Evolutionary conservation across 768 basidiomycete species (phyloP).

Genomic region (Trametes cubensis): DNA sequence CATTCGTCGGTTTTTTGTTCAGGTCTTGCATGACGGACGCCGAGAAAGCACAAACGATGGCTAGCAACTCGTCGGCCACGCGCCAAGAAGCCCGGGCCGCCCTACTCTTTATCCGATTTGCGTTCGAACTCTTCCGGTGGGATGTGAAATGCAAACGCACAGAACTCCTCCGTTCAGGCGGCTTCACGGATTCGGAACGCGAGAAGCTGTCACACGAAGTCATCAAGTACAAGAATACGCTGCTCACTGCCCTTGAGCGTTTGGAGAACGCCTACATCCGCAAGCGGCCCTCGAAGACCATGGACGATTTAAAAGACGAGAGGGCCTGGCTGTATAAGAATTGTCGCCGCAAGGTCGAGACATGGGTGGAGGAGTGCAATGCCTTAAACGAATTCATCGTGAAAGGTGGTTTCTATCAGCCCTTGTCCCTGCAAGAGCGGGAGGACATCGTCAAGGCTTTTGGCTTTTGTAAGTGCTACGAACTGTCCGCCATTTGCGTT

Average conservation of each 20-base stretch:
- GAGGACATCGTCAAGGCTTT: slow-evolving; percentile 34
- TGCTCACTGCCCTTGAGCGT: neutral
- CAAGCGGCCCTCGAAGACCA: slow-evolving; percentile 22
- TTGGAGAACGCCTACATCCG: slow-evolving; percentile 27
- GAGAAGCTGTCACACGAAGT: slow-evolving; percentile 17
- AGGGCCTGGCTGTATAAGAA: slow-evolving; percentile 33
- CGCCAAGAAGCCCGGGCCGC: slow-evolving; percentile 32
- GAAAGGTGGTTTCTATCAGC: slow-evolving; percentile 26
- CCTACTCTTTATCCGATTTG: slow-evolving; percentile 28
- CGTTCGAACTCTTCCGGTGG: slow-evolving; percentile 35
- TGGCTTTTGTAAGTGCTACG: slow-evolving; percentile 28
- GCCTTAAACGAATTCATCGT: slow-evolving; percentile 25
- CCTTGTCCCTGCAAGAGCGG: slow-evolving; percentile 30
- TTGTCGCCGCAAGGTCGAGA: slow-evolving; percentile 27
- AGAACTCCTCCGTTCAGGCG: slow-evolving; percentile 5
- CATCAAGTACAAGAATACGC: slow-evolving; percentile 7
- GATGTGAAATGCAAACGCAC: slow-evolving; percentile 19
- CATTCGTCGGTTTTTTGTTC: slow-evolving; percentile 31
- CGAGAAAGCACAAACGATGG: slow-evolving; percentile 29
- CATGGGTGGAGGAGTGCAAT: slow-evolving; percentile 28
- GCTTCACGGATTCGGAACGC: neutral
- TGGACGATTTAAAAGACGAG: slow-evolving; percentile 24
- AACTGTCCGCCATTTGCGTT: neutral
- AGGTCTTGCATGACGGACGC: slow-evolving; percentile 33
- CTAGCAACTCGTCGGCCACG: slow-evolving; percentile 31